A percentile compares a stretch with the other conserved stretches of the same genome.
Evolutionary conservation across 306 rosid genomes (phyloP).

Genomic region (Pyrus betulifolia): DNA sequence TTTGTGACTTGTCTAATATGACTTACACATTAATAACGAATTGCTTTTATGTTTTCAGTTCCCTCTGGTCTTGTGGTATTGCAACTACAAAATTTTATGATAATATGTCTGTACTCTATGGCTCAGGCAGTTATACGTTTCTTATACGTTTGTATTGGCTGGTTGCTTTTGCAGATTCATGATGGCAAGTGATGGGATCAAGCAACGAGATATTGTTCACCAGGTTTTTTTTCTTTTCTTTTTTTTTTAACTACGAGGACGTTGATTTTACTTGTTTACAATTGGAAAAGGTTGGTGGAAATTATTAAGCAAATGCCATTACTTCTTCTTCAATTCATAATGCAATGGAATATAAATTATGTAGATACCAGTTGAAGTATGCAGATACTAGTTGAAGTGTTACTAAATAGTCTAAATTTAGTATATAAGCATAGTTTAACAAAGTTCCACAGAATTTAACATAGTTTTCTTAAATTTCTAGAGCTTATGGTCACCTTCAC

Average conservation of each 20-base stretch:
- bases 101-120: constrained; percentile 1
- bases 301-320: neutral
- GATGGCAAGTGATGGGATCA: constrained; percentile 96
- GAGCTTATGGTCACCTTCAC: neutral
- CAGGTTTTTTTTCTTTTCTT: constrained; percentile 40
- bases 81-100: constrained; percentile 1
- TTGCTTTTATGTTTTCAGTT: neutral
- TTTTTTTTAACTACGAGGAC: neutral
- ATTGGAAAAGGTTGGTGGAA: neutral
- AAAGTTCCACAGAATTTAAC: neutral
- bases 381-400: neutral
- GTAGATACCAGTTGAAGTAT: neutral
- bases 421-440: neutral
- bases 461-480: neutral
- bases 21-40: too few species aligned
- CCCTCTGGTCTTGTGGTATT: neutral
- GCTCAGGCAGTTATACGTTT: constrained; percentile 14
- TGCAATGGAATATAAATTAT: neutral
- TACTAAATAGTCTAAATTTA: neutral
- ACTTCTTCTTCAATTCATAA: neutral
- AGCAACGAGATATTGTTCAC: constrained; percentile 56
- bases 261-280: neutral
- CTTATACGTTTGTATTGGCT: constrained; percentile 16
- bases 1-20: neutral
- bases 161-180: constrained; percentile 57